phyloP scores from a whole-genome alignment of 2,329 filamentous ascomycete species.

The Xylaria sp. region DNA sequence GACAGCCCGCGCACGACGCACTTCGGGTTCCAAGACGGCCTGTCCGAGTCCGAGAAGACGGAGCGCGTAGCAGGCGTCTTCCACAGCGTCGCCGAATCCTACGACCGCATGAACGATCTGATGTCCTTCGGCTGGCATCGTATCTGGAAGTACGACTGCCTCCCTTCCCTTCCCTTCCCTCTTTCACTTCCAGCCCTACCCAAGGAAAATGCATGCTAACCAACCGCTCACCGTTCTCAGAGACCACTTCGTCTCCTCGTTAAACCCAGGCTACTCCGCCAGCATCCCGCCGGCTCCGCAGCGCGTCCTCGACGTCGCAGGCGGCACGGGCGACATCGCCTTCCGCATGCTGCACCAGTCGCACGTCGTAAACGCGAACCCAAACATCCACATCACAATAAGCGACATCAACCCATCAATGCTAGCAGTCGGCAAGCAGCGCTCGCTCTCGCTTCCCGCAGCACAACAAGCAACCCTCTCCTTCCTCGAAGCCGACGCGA shows the following conservation, averaged over 20 bases:
- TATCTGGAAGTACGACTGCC: slow-evolving; percentile 78
- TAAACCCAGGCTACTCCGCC: slow-evolving; percentile 80
- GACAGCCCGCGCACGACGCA: slow-evolving; percentile 72
- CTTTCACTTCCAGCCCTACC: not conserved
- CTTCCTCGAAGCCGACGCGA: slow-evolving; percentile 93
- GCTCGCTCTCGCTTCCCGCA: slow-evolving; percentile 69
- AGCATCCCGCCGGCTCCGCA: slow-evolving; percentile 60
- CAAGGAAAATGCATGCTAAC: slow-evolving; percentile 5
- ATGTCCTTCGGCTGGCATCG: slow-evolving; percentile 99
- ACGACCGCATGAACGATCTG: slow-evolving; percentile 98
- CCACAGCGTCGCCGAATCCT: slow-evolving; percentile 91
- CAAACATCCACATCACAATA: slow-evolving; percentile 85
- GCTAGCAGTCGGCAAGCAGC: slow-evolving; percentile 87
- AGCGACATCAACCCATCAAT: slow-evolving; percentile 97
- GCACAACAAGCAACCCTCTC: slow-evolving; percentile 68
- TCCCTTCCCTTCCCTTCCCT: slow-evolving; percentile 13
- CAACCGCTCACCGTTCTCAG: slow-evolving; percentile 49
- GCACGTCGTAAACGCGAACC: slow-evolving; percentile 81
- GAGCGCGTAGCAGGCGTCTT: slow-evolving; percentile 85
- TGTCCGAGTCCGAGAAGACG: slow-evolving; percentile 81
- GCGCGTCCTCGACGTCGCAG: slow-evolving; percentile 94
- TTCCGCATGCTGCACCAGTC: slow-evolving; percentile 95
- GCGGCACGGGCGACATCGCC: slow-evolving; percentile 96
- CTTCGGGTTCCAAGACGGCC: slow-evolving; percentile 85
- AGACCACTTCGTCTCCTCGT: slow-evolving; percentile 90